Conservation (phyloP, 441 rosid genomes). For the Euphorbia schlechtendalii region DNA sequence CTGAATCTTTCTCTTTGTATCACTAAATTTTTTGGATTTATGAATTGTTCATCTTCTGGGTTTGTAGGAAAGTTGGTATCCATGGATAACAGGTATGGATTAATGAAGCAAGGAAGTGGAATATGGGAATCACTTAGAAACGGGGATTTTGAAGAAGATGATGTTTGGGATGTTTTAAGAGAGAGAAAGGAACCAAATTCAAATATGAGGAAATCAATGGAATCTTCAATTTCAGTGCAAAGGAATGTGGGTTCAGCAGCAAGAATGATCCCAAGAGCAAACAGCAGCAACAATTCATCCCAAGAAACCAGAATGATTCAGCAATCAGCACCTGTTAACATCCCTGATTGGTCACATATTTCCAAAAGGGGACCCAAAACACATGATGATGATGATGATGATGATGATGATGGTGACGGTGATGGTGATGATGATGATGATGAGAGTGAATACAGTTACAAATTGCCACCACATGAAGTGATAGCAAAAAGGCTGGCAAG, state of each 20-base stretch:
- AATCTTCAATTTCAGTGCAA: conserved; percentile 24
- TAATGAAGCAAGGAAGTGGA: conserved; percentile 39
- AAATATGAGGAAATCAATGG: conserved; percentile 21
- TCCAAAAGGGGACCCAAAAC: conserved; percentile 22
- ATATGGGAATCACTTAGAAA: conserved; percentile 52
- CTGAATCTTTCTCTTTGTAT: not conserved
- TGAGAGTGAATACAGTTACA: conserved; percentile 23
- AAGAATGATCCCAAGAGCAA: conserved; percentile 48
- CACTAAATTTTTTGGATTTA: conserved; percentile 11
- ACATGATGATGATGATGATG: conserved; percentile 14
- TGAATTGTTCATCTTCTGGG: not conserved
- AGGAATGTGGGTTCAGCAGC: conserved; percentile 37
- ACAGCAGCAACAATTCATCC: conserved; percentile 18
- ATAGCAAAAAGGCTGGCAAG: conserved; percentile 50
- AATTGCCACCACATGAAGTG: conserved; percentile 67
- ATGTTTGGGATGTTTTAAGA: conserved; percentile 60
- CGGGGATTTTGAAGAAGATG: conserved; percentile 71
- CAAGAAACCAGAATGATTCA: conserved; percentile 28
- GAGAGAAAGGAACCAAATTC: conserved; percentile 24
- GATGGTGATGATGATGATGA: conserved; percentile 25
- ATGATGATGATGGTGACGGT: conserved; percentile 8
- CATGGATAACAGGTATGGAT: conserved; percentile 36
- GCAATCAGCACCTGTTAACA: conserved; percentile 69
- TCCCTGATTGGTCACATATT: conserved; percentile 63
- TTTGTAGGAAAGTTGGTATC: conserved; percentile 17